Evolutionary conservation across 805 yeast genomes (phyloP), one percentile per base, ranked within the genome.

Genomic region (Candida saitoana): DNA sequence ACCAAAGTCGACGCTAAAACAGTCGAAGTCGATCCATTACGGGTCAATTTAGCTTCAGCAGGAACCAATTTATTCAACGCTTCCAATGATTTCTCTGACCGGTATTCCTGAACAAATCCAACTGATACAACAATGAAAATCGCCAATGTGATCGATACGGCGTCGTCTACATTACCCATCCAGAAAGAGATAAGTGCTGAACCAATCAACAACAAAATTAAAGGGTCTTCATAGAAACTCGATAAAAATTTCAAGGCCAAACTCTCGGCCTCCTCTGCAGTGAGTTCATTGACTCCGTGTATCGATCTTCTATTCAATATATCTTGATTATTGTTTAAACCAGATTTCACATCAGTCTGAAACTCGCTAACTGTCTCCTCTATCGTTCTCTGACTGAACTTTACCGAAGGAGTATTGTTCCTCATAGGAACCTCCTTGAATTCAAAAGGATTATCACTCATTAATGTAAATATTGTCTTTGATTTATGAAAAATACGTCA

Each of bases 161-260:
- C 96, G 62, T 93, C 99, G 59, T 93, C 97, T 24, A 80, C 79
- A 64, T 93, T 93, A n/a, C 96, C 96, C 95, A 93, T 87, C 53
- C 87, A 63, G 51, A 91, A 86, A 48, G 95, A 82, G 27, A 93
- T 73, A 2, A 76, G 77, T 0, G 99, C 97, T 0, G 97, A 88
- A 0, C 93, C 97, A 32, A 90, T 86, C 54, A 93, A 73, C 44
- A 93, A 69, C 51, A 93, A 69, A 50, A 93, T 91, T 65, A 93
- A 73, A 18, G 96, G 97, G 64, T 93, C 96, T 52, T 86, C 90
- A 54, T 87, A 82, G 56, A 93, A 93, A 42, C 83, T 87, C 45
- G 82, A 71, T 7, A 88, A 39, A 54, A 93, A 93, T 60, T 87
- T 85, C 65, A 75, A 62, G n/a, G 78, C 45, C 34, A 91, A 56